Conservation (phyloP, 2,329 filamentous ascomycete species). For the Septoria linicola region DNA sequence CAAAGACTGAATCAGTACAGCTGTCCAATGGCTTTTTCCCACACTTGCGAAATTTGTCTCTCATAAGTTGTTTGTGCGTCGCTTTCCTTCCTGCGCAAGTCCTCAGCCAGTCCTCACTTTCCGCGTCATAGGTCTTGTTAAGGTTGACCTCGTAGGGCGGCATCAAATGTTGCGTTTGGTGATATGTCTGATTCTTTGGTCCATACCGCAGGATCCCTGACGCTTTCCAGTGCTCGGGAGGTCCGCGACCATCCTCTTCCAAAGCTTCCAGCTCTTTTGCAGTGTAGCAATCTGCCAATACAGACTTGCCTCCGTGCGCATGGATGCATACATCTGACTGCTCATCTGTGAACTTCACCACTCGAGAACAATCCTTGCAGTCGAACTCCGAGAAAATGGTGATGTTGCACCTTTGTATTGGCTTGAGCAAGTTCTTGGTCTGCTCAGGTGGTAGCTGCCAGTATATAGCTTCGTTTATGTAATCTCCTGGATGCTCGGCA, state of each 20-base stretch:
- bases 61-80: conserved; percentile 2
- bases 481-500: conserved; percentile 15
- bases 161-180: background rate
- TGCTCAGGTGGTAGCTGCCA: background rate
- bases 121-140: conserved; percentile 6
- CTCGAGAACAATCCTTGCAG: conserved; percentile 2
- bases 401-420: conserved; percentile 6
- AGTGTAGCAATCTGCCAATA: conserved; percentile 1
- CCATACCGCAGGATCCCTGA: conserved; percentile 5
- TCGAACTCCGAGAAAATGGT: conserved; percentile 7
- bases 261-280: background rate
- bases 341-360: conserved; percentile 7
- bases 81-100: conserved; percentile 6
- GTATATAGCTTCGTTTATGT: conserved; percentile 12
- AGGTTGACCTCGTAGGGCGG: background rate
- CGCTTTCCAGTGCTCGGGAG: background rate
- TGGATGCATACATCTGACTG: conserved; percentile 1
- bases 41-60: background rate
- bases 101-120: conserved; percentile 8
- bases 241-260: background rate
- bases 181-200: background rate
- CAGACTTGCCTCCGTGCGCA: background rate
- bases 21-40: background rate
- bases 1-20: background rate
- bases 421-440: background rate